Percentiles rank a stretch among this genome's conserved stretches.
Evolutionary conservation across 2,329 filamentous ascomycete species (phyloP).

Genomic region (Aspergillus versicolor): DNA sequence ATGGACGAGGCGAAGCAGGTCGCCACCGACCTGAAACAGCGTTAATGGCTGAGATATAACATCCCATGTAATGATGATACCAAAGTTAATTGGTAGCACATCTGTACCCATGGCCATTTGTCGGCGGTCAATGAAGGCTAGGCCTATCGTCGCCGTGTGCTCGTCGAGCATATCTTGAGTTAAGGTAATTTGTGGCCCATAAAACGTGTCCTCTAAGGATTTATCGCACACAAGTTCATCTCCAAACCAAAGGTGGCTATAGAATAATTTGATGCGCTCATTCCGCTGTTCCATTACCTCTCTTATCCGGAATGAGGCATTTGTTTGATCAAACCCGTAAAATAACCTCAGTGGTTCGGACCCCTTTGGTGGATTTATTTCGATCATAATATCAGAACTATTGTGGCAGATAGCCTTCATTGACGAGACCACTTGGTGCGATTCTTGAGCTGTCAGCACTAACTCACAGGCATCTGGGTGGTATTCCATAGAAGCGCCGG

Average conservation of each 20-base stretch:
- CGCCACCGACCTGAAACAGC: constrained; percentile 6
- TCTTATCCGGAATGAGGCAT: constrained; percentile 84
- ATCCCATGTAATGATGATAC: constrained; percentile 19
- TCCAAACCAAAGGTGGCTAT: constrained; percentile 94
- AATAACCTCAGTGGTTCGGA: constrained; percentile 66
- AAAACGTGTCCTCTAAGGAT: constrained; percentile 73
- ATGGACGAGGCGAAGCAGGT: constrained; percentile 19
- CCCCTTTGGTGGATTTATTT: constrained; percentile 5
- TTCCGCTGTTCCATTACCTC: constrained; percentile 93
- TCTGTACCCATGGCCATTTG: constrained; percentile 4
- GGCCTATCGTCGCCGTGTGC: constrained; percentile 40
- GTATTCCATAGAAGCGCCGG: constrained; percentile 2
- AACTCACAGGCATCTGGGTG: constrained; percentile 7
- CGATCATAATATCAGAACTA: constrained; percentile 10
- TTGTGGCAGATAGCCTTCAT: constrained; percentile 11
- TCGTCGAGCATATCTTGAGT: constrained; percentile 61
- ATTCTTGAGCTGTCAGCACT: background rate
- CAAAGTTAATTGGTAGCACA: constrained; percentile 13
- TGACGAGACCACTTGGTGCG: background rate
- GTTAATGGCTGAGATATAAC: constrained; percentile 15
- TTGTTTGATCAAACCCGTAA: constrained; percentile 86
- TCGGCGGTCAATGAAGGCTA: constrained; percentile 13
- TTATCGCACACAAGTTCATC: constrained; percentile 71
- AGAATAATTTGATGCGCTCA: constrained; percentile 95
- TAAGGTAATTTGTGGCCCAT: constrained; percentile 53